These are phyloP conservation scores for Adiantum capillusveneris DNA, from an alignment of 75 land plant species.

Conservation along the genomic window DNA sequence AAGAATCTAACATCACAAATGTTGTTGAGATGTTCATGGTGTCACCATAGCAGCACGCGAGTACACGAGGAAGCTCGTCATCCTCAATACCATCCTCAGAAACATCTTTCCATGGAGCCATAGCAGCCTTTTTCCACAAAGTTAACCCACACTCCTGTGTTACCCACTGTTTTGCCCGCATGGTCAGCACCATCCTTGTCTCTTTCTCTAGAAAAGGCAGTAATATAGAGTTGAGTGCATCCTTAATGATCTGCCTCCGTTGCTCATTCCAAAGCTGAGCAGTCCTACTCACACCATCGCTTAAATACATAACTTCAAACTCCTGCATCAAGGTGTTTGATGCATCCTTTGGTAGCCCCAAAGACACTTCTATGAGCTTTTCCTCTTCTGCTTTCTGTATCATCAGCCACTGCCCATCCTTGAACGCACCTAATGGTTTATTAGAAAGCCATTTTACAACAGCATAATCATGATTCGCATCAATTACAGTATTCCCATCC, in stretches of 20 bases:
- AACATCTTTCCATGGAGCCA: constrained; percentile 50
- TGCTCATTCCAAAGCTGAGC: constrained; percentile 98
- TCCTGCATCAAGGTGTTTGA: constrained; percentile 49
- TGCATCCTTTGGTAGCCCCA: constrained; percentile 50
- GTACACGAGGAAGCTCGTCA: constrained; percentile 57
- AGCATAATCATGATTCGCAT: constrained; percentile 76
- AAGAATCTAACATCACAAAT: constrained; percentile 93
- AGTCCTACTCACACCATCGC: constrained; percentile 78
- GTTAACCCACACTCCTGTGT: constrained; percentile 67
- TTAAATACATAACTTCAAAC: constrained; percentile 56
- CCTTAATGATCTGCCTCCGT: constrained; percentile 64
- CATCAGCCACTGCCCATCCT: constrained; percentile 93
- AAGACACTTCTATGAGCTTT: constrained; percentile 76
- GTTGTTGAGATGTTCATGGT: constrained; percentile 80
- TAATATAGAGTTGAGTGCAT: constrained; percentile 47
- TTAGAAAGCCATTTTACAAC: constrained; percentile 75
- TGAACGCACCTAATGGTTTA: constrained; percentile 66
- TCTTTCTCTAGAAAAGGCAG: constrained; percentile 94
- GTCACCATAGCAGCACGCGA: constrained; percentile 90
- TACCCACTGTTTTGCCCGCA: constrained; percentile 72
- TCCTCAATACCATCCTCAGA: constrained; percentile 41
- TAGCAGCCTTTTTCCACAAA: constrained; percentile 69
- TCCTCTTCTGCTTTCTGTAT: constrained; percentile 98
- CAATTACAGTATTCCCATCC: constrained; percentile 72
- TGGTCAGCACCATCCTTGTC: constrained; percentile 54